Conservation (phyloP, 768 basidiomycete species). For the Filobasidium wieringae region DNA sequence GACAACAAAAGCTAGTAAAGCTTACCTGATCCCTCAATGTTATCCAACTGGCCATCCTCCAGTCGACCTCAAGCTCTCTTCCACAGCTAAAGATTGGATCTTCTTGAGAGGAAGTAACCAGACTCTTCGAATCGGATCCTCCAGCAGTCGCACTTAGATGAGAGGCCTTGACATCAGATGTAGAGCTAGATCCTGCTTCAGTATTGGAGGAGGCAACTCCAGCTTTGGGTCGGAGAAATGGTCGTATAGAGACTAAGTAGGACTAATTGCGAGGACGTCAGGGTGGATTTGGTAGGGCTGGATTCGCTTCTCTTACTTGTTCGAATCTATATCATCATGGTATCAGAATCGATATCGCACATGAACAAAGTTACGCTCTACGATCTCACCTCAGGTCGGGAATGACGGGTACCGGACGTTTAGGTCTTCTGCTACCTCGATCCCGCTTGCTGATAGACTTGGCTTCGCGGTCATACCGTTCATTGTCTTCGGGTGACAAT, state of each 20-base stretch:
- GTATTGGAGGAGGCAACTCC: conserved; percentile 12
- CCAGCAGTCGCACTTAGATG: background rate
- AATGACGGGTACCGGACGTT: conserved; percentile 25
- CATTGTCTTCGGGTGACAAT: background rate
- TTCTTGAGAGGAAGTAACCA: conserved; percentile 22
- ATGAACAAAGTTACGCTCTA: no score
- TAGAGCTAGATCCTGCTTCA: background rate
- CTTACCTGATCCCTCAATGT: conserved; percentile 37
- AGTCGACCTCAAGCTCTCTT: conserved; percentile 32
- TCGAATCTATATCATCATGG: conserved; percentile 21
- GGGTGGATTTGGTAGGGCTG: background rate
- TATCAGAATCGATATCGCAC: background rate
- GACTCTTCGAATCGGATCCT: conserved; percentile 13
- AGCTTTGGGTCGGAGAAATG: conserved; percentile 28
- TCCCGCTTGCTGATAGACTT: conserved; percentile 7
- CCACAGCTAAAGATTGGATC: conserved; percentile 38
- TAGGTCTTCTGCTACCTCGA: conserved; percentile 1
- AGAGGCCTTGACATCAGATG: background rate
- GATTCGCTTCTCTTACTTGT: conserved; percentile 22
- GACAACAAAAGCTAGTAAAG: background rate
- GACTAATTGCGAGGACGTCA: conserved; percentile 20
- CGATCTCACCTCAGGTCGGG: conserved; percentile 27
- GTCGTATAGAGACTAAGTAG: conserved; percentile 35
- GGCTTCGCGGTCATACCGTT: conserved; percentile 3
- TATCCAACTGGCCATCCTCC: conserved; percentile 29